Evolutionary conservation across 176 grass and related monocot species (phyloP).

Genomic region (Paspalum vaginatum): DNA sequence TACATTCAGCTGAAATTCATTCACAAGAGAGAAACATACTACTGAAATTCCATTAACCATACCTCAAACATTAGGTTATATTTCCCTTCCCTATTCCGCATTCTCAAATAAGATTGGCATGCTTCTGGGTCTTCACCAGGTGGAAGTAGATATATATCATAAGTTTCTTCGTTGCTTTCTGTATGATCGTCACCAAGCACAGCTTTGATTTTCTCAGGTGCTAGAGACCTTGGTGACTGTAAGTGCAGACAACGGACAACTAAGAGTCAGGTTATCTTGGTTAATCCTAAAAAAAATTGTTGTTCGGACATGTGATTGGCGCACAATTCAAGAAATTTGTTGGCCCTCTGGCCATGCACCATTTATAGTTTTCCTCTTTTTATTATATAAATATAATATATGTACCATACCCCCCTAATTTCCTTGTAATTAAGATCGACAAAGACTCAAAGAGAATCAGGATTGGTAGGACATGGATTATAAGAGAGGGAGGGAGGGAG

Average conservation of each 20-base stretch:
- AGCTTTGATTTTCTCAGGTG: slow-evolving; percentile 81
- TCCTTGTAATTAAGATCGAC: not conserved
- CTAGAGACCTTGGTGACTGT: slow-evolving; percentile 69
- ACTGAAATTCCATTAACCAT: not conserved
- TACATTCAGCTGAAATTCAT: slow-evolving; percentile 5
- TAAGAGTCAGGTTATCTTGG: slow-evolving; percentile 16
- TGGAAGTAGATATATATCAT: slow-evolving; percentile 98
- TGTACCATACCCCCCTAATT: not conserved
- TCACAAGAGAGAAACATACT: not conserved
- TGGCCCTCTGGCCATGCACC: not conserved
- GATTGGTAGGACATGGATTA: not conserved
- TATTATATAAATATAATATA: not conserved
- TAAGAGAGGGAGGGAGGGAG: not conserved
- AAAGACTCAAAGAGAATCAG: slow-evolving; percentile 6
- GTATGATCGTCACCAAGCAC: slow-evolving; percentile 73
- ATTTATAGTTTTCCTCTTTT: not conserved
- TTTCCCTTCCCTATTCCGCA: slow-evolving; percentile 98
- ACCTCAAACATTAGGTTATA: slow-evolving; percentile 99
- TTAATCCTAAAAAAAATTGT: slow-evolving; percentile 36
- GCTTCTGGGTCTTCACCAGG: slow-evolving; percentile 97
- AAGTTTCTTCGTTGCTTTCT: slow-evolving; percentile 83
- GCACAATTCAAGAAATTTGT: not conserved
- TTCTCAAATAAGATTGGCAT: slow-evolving; percentile 97
- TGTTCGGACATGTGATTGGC: slow-evolving; percentile 11
- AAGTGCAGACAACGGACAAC: slow-evolving; percentile 30